phyloP scores from a whole-genome alignment of 2,329 filamentous ascomycete species.

The Mariannaea elegans region DNA sequence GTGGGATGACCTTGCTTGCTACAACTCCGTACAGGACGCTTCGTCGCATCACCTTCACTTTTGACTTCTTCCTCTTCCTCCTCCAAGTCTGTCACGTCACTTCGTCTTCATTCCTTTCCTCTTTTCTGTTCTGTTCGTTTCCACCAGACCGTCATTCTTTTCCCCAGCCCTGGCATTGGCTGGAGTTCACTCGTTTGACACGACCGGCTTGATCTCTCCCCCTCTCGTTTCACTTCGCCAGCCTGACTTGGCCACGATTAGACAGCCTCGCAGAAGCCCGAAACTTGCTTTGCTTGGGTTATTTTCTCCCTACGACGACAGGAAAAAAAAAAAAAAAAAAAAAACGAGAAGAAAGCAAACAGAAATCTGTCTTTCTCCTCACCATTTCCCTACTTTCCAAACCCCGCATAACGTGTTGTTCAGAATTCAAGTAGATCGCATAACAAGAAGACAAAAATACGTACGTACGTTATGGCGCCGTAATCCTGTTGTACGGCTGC shows the following conservation, averaged over 20 bases:
- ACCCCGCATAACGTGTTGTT: background rate
- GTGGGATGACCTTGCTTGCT: conserved; percentile 18
- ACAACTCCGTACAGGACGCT: too few relatives aligned
- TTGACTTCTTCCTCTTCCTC: background rate
- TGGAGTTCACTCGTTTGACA: conserved; percentile 27
- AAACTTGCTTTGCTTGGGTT: conserved; percentile 9
- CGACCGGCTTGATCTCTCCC: conserved; percentile 14
- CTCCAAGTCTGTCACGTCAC: background rate
- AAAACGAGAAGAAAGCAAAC: background rate
- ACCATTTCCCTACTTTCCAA: background rate
- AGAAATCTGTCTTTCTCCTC: background rate
- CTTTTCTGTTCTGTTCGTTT: background rate
- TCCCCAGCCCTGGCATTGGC: conserved; percentile 23
- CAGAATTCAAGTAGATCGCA: conserved; percentile 5
- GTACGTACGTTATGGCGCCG: conserved; percentile 14
- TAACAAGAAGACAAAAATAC: background rate
- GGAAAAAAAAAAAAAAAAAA: conserved; percentile 2
- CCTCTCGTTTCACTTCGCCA: conserved; percentile 4
- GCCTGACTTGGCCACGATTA: background rate
- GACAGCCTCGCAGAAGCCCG: conserved; percentile 8
- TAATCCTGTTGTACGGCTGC: background rate
- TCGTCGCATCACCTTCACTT: background rate
- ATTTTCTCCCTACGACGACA: background rate
- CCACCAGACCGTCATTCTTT: conserved; percentile 5
- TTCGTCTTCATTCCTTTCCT: background rate